phyloP scores from a whole-genome alignment of 345 rosid species.

The Mangifera indica region DNA sequence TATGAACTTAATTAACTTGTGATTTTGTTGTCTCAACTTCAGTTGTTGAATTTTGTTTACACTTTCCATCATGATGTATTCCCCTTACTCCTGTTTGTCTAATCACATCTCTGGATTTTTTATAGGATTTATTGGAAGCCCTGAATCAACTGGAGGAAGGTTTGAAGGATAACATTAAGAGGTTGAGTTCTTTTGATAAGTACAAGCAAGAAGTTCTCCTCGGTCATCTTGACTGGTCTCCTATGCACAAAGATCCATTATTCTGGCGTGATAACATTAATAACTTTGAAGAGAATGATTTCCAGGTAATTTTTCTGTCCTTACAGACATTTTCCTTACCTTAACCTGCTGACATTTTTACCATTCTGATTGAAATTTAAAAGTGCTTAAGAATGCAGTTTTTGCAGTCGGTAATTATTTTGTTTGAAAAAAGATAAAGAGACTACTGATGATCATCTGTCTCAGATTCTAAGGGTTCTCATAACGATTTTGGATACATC shows the following conservation, averaged over 20 bases:
- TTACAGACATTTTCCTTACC: neutral
- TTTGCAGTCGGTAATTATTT: neutral
- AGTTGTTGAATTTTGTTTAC: neutral
- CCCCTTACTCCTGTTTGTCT: neutral
- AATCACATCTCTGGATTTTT: constrained; percentile 5
- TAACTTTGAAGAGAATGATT: constrained; percentile 85
- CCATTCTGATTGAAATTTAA: neutral
- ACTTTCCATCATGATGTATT: neutral
- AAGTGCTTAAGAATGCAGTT: neutral
- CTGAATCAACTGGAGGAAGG: constrained; percentile 84
- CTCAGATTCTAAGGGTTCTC: constrained; percentile 90
- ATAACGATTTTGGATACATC: constrained; percentile 88
- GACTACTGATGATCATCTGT: neutral
- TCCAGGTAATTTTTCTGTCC: constrained; percentile 56
- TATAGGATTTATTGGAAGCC: constrained; percentile 82
- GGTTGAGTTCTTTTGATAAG: constrained; percentile 88
- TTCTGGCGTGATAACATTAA: constrained; percentile 95
- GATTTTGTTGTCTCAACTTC: neutral
- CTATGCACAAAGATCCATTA: constrained; percentile 88
- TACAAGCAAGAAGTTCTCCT: constrained; percentile 97
- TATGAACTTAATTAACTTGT: neutral
- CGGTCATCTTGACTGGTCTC: constrained; percentile 97
- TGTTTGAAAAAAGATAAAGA: neutral
- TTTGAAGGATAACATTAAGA: constrained; percentile 74
- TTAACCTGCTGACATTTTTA: neutral